Conservation (phyloP, 1,284 basidiomycete species). For the Papiliotrema nemorosa region DNA sequence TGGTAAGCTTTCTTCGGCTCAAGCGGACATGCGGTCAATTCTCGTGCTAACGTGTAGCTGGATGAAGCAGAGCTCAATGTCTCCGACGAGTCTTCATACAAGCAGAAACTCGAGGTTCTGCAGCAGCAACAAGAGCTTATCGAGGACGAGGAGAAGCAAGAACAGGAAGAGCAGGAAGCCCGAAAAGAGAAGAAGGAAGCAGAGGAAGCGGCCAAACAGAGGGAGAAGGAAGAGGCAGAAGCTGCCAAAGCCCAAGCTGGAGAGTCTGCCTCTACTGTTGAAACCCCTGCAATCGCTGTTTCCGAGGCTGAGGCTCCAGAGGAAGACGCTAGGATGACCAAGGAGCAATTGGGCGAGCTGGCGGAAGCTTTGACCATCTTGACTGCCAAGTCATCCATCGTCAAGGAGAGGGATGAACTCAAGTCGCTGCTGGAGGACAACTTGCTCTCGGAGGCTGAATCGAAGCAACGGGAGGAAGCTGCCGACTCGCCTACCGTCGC, state of each 20-base stretch:
- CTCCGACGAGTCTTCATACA: slow-evolving; percentile 89
- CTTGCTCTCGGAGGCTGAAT: slow-evolving; percentile 71
- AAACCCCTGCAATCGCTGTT: not conserved
- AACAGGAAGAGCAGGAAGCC: slow-evolving; percentile 89
- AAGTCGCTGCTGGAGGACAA: slow-evolving; percentile 88
- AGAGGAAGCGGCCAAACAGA: slow-evolving; percentile 50
- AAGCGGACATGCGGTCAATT: not conserved
- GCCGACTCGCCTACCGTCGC: slow-evolving; percentile 49
- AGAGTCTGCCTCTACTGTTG: slow-evolving; percentile 1
- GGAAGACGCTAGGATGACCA: slow-evolving; percentile 81
- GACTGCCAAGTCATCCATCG: slow-evolving; percentile 91
- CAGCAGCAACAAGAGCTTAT: slow-evolving; percentile 99
- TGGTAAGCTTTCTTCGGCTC: slow-evolving; percentile 72
- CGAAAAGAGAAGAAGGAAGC: slow-evolving; percentile 78
- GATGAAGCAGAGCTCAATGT: slow-evolving; percentile 97
- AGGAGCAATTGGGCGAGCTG: slow-evolving; percentile 91
- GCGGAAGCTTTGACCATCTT: slow-evolving; percentile 87
- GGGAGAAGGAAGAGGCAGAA: slow-evolving; percentile 67
- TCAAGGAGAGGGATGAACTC: slow-evolving; percentile 93
- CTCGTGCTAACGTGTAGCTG: slow-evolving; percentile 55
- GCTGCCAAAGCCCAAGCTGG: slow-evolving; percentile 73
- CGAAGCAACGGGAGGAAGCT: slow-evolving; percentile 47
- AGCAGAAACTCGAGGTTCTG: slow-evolving; percentile 95
- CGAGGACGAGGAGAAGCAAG: slow-evolving; percentile 97
- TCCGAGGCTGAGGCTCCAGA: slow-evolving; percentile 14